A percentile compares a stretch with the other conserved stretches of the same genome.
Conservation (phyloP, 2,329 filamentous ascomycete species). For the Aurifilum marmelostoma region DNA sequence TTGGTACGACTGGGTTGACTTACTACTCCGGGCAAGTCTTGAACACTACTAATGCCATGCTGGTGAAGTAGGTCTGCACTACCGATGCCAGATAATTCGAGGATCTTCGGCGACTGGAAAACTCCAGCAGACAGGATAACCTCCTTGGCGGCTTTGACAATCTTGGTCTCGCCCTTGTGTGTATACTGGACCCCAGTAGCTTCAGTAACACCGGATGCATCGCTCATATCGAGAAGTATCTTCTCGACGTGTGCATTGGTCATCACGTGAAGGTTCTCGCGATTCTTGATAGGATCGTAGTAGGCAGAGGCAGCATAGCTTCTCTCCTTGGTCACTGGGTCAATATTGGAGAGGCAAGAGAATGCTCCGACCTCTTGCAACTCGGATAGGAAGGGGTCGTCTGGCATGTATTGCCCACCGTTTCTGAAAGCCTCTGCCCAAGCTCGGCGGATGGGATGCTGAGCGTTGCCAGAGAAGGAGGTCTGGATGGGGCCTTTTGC, state of each 20-base stretch:
- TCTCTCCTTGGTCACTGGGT: conserved; percentile 29
- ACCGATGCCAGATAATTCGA: conserved; percentile 41
- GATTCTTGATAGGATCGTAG: conserved; percentile 19
- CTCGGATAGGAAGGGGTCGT: conserved; percentile 14
- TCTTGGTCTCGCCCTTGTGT: conserved; percentile 30
- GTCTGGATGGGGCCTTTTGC: conserved; percentile 18
- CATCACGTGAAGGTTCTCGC: conserved; percentile 27
- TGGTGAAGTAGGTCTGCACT: conserved; percentile 32
- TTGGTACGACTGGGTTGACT: no score
- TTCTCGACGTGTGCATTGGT: conserved; percentile 35
- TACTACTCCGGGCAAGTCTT: conserved; percentile 39
- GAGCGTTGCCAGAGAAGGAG: conserved; percentile 4
- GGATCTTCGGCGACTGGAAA: conserved; percentile 39
- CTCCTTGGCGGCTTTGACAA: conserved; percentile 32
- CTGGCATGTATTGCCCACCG: background rate
- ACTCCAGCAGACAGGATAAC: conserved; percentile 39
- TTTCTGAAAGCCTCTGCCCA: conserved; percentile 16
- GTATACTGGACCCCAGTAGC: conserved; percentile 33
- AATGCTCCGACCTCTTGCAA: conserved; percentile 20
- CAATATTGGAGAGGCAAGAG: conserved; percentile 23
- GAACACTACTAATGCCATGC: conserved; percentile 35
- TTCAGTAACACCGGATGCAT: background rate
- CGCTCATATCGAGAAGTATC: conserved; percentile 28
- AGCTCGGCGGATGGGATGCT: conserved; percentile 14
- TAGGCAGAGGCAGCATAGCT: conserved; percentile 29